Evolutionary conservation across 352 stramenopile genomes (phyloP), one percentile per base, ranked within the genome.

Genomic region (Phytopythium kandeliae): DNA sequence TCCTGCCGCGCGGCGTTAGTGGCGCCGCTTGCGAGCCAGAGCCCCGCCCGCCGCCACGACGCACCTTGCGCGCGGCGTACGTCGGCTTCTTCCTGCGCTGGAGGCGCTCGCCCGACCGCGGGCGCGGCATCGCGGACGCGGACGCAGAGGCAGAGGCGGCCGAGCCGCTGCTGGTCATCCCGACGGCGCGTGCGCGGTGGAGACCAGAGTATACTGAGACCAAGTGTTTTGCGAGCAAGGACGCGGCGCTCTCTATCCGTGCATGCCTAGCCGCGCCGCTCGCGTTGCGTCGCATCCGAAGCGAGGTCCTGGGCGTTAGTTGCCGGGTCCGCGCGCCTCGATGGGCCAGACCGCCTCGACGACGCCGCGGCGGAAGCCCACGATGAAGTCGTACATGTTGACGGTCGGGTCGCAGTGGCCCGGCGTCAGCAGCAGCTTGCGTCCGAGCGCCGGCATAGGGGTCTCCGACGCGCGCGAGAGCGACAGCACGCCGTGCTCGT

Each of bases 311-410:
- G n/a, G 3, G 28, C 34, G 19, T 57, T 65, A 87, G 49, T 87
- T 87, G 13, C 76, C 76, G 16, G 76, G 76, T 13, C 76, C 73
- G 43, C 76, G 68, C 11, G 63, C 73, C 19, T 71, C 74, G 36
- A 87, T 63, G 37, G 73, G 50, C 77, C 77, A 88, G 19, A 88
- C 63, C 22, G 59, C 54, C 51, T 86, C 77, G 15, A 88, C 74
- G 9, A 61, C 22, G 19, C 65, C 62, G 22, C 68, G 68, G 26
- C 77, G 77, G 48, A 72, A 86, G 25, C 71, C 73, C 12, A 90
- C 66, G 17, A 87, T 45, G 52, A 81, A 78, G 58, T 91, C 80
- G 60, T 92, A 87, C 48, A 89, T 62, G 54, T 92, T 92, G 16
- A 69, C 69, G 17, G 76, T 89, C n/a, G 81, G 81, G 38, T 92